A percentile compares a stretch with the other conserved stretches of the same genome.
phyloP scores from a whole-genome alignment of 2,329 filamentous ascomycete species.

The Talaromyces albobiverticillius region DNA sequence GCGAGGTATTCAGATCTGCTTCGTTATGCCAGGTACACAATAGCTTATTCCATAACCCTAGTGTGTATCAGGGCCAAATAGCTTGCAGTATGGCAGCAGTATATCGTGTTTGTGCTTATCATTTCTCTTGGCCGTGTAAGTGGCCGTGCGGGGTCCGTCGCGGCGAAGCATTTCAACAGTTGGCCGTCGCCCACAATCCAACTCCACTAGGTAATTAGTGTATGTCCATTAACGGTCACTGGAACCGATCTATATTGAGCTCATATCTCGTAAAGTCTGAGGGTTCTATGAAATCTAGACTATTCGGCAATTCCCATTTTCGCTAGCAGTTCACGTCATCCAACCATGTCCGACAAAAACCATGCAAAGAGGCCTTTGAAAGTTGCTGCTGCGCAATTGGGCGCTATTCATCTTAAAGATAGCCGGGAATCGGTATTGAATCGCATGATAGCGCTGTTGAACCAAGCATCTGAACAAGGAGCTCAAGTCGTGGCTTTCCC shows the following conservation, averaged over 20 bases:
- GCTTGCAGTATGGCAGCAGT: not conserved
- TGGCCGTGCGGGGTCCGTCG: not conserved
- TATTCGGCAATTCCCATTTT: not conserved
- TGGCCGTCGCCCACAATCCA: not conserved
- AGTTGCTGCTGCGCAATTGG: conserved; percentile 53
- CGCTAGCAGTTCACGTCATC: not conserved
- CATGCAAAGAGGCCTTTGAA: not conserved
- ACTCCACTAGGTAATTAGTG: not conserved
- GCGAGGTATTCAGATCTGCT: not conserved
- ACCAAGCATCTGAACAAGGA: conserved; percentile 41
- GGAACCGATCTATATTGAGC: not conserved
- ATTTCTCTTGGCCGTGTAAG: not conserved
- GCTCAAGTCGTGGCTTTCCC: conserved; percentile 54
- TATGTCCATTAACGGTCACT: not conserved
- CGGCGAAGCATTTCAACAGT: not conserved
- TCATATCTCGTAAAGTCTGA: not conserved
- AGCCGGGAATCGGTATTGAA: conserved; percentile 41
- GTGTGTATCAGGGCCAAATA: not conserved
- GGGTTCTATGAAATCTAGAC: not conserved
- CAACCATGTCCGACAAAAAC: not conserved
- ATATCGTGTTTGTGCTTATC: not conserved
- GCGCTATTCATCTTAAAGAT: conserved; percentile 43
- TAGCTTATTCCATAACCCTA: not conserved
- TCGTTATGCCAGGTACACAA: not conserved
- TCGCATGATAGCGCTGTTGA: conserved; percentile 51